Evolutionary conservation across 1,139 yeast genomes (phyloP).

Genomic region (Yamadazyma sp.): DNA sequence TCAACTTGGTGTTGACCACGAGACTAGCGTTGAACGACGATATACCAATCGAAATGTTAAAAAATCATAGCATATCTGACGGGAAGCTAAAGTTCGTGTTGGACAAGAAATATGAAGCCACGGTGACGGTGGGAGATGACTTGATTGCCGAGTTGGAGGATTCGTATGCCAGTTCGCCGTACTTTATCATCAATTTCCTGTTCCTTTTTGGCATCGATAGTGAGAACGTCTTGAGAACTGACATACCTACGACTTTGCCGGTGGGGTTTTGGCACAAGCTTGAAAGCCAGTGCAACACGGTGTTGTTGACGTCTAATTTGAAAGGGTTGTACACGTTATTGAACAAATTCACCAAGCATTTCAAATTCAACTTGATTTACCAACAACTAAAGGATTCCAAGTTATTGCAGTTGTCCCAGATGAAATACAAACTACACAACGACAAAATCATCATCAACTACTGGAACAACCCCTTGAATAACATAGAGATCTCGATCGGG

Average conservation of each 20-base stretch:
- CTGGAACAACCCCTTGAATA: constrained; percentile 61
- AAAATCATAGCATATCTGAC: constrained; percentile 61
- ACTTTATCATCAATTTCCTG: constrained; percentile 74
- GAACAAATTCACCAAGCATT: constrained; percentile 69
- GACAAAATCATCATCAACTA: constrained; percentile 63
- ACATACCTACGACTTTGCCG: constrained; percentile 34
- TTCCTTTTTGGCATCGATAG: constrained; percentile 50
- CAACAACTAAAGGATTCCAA: constrained; percentile 62
- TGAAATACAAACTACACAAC: constrained; percentile 61
- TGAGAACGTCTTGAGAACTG: constrained; percentile 24
- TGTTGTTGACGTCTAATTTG: constrained; percentile 54
- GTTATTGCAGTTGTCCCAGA: constrained; percentile 60
- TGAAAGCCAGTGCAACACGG: constrained; percentile 58
- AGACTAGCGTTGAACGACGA: constrained; percentile 67
- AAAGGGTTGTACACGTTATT: constrained; percentile 64
- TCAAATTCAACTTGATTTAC: constrained; percentile 70
- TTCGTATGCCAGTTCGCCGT: constrained; percentile 54
- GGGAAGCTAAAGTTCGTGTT: constrained; percentile 75
- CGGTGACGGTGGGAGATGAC: constrained; percentile 24
- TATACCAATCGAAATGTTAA: constrained; percentile 61
- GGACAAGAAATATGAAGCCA: constrained; percentile 53
- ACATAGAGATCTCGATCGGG: constrained; percentile 67
- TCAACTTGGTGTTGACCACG: constrained; percentile 73
- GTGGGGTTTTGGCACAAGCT: constrained; percentile 41
- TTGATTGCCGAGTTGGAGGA: constrained; percentile 48